These are phyloP conservation scores for Suhomyces maxii DNA, from an alignment of 1,139 yeast genomes.

Conservation along the genomic window DNA sequence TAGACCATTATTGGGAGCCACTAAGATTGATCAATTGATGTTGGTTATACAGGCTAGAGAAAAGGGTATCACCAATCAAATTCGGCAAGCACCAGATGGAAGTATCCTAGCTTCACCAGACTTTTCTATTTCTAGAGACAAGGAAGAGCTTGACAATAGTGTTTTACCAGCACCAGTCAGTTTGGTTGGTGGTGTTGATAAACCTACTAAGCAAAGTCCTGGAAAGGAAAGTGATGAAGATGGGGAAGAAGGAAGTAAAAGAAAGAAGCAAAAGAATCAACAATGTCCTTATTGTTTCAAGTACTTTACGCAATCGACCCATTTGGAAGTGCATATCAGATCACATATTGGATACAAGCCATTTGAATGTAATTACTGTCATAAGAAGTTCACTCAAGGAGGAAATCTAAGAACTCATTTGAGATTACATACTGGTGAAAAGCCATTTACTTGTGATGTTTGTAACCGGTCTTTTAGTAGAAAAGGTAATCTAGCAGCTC, in stretches of 20 bases:
- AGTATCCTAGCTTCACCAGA: conserved; percentile 38
- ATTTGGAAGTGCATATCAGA: conserved; percentile 74
- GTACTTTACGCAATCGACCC: conserved; percentile 72
- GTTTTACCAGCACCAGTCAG: conserved; percentile 62
- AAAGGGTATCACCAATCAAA: conserved; percentile 63
- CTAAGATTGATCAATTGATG: conserved; percentile 88
- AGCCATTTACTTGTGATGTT: conserved; percentile 74
- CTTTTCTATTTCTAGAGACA: conserved; percentile 16
- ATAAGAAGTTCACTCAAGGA: conserved; percentile 85
- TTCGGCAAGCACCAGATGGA: conserved; percentile 66
- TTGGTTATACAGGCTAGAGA: conserved; percentile 84
- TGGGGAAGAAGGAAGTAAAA: conserved; percentile 22
- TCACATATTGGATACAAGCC: conserved; percentile 80
- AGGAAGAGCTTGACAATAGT: conserved; percentile 25
- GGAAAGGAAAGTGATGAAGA: conserved; percentile 19
- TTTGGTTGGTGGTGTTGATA: conserved; percentile 82
- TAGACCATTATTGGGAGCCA: conserved; percentile 75
- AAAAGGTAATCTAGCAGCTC: conserved; percentile 89
- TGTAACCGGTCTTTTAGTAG: conserved; percentile 79
- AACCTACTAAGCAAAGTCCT: conserved; percentile 42
- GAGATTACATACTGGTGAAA: conserved; percentile 88
- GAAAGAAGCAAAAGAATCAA: conserved; percentile 52
- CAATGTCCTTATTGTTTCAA: conserved; percentile 72
- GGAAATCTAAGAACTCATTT: conserved; percentile 88
- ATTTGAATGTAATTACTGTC: conserved; percentile 76